phyloP scores from a whole-genome alignment of 805 yeast genomes.

The Yamadazyma sp. region DNA sequence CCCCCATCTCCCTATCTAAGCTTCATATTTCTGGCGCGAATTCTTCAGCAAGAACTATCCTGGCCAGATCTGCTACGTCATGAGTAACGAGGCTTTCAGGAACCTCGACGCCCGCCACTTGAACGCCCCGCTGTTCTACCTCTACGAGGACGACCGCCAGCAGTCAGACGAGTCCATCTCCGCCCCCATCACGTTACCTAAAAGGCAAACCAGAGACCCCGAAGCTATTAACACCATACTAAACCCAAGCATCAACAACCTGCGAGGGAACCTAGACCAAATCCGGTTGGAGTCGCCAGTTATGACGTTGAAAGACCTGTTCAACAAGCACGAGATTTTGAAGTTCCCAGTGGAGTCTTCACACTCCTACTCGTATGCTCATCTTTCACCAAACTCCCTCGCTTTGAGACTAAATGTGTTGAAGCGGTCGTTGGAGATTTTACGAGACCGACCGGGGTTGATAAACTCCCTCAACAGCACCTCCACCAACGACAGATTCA shows the following conservation, averaged over 20 bases:
- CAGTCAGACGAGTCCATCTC: conserved; percentile 5
- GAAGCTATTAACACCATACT: neutral
- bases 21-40: too few species aligned
- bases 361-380: conserved; percentile 83
- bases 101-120: neutral
- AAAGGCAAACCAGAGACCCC: conserved; percentile 4
- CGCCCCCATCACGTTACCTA: conserved; percentile 4
- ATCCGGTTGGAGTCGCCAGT: conserved; percentile 15
- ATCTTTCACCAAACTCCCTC: conserved; percentile 74
- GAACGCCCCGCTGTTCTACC: conserved; percentile 8
- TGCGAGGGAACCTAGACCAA: conserved; percentile 3
- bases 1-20: too few species aligned
- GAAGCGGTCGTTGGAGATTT: conserved; percentile 72
- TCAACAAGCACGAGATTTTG: conserved; percentile 40
- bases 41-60: too few species aligned
- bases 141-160: conserved; percentile 8
- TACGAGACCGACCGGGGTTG: conserved; percentile 61
- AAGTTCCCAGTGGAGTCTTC: conserved; percentile 77
- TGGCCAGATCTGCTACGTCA: too few species aligned
- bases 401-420: conserved; percentile 73
- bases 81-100: conserved; percentile 4
- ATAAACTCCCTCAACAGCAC: conserved; percentile 24
- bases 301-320: conserved; percentile 16
- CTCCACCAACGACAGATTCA: conserved; percentile 1
- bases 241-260: conserved; percentile 2